These are phyloP conservation scores for Cyberlindnera samutprakarnensis DNA, from an alignment of 805 yeast species.

Conservation along the genomic window DNA sequence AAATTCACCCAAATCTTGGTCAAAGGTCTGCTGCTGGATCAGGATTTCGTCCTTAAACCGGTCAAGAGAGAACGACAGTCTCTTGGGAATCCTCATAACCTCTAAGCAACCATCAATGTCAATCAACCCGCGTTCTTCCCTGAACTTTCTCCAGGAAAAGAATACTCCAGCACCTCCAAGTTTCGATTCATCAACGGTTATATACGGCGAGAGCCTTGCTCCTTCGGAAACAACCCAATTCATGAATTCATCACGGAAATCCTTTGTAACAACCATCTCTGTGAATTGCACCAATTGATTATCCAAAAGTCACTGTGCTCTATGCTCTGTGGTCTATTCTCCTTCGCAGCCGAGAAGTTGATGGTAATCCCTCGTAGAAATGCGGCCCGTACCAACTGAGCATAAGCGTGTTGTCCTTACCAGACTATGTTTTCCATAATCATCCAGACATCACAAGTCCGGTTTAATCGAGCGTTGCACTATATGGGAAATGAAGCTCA, in stretches of 20 bases:
- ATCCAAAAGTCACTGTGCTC: no score
- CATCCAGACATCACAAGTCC: no score
- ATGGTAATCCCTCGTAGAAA: no score
- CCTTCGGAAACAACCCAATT: conserved; percentile 12
- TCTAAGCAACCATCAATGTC: conserved; percentile 18
- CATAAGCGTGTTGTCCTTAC: no score
- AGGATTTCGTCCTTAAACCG: conserved; percentile 17
- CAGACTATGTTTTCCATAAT: no score
- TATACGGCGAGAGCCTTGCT: conserved; percentile 3
- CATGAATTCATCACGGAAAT: conserved; percentile 9
- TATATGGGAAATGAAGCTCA: no score
- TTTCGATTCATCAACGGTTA: conserved; percentile 18
- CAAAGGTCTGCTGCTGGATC: conserved; percentile 12
- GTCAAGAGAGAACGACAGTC: conserved; percentile 26
- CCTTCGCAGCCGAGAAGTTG: no score
- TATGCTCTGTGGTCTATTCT: no score
- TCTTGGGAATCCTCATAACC: conserved; percentile 32
- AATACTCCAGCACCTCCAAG: conserved; percentile 33
- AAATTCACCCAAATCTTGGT: no score
- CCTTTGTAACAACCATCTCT: conserved; percentile 5
- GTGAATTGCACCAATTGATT: no score
- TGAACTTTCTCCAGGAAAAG: conserved; percentile 8
- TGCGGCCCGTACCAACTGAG: no score
- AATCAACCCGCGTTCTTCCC: conserved; percentile 2
- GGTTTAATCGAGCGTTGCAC: no score